phyloP scores from a whole-genome alignment of 305 asterid genomes.

The Fraxinus xanthoxyloides region DNA sequence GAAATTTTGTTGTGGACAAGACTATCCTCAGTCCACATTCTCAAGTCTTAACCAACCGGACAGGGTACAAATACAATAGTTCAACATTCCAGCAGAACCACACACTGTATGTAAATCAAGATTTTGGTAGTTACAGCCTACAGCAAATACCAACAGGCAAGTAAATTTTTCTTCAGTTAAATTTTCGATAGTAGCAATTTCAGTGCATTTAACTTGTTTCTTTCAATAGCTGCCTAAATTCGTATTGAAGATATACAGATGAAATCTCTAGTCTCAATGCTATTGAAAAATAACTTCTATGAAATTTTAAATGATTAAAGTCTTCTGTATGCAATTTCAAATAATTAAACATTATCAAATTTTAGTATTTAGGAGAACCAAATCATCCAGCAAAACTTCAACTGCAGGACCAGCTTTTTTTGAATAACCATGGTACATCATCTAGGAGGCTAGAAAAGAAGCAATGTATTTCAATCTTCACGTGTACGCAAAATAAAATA shows the following conservation, averaged over 20 bases:
- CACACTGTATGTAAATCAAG: constrained; percentile 20
- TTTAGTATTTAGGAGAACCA: background rate
- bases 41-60: constrained; percentile 30
- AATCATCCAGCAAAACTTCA: background rate
- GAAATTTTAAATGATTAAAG: background rate
- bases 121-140: constrained; percentile 36
- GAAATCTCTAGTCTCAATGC: background rate
- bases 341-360: background rate
- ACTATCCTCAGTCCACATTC: constrained; percentile 31
- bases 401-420: background rate
- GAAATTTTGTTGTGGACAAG: constrained; percentile 11
- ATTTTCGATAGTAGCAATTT: background rate
- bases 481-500: background rate
- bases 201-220: constrained; percentile 15
- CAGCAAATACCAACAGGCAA: constrained; percentile 39
- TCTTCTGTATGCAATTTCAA: background rate
- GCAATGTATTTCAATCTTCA: background rate
- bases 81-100: constrained; percentile 28
- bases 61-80: constrained; percentile 24
- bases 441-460: background rate
- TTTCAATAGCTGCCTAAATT: background rate
- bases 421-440: background rate
- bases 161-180: constrained; percentile 25
- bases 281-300: background rate
- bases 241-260: background rate